A percentile compares a stretch with the other conserved stretches of the same genome.
These are phyloP conservation scores for Umbelopsis sp. DNA, from an alignment of 192 early-diverging fungal species.

Conservation along the genomic window DNA sequence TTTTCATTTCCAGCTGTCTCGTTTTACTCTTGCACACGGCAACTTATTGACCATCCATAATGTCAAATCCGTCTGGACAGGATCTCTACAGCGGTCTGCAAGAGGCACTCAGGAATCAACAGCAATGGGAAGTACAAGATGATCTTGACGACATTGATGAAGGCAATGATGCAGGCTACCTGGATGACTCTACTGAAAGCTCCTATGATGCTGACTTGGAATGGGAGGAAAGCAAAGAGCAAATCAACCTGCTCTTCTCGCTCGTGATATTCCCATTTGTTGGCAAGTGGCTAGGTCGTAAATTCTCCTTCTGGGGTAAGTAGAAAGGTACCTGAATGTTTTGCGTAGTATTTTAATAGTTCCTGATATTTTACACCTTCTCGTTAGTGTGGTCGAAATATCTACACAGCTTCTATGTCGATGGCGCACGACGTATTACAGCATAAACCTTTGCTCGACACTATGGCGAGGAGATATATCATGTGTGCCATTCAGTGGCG, in stretches of 20 bases:
- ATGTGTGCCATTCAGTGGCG: not conserved
- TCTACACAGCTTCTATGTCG: constrained; percentile 1
- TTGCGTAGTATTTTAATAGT: not conserved
- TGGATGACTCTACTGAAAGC: constrained; percentile 22
- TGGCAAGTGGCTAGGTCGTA: constrained; percentile 53
- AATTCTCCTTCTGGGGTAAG: constrained; percentile 54
- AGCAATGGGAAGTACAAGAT: not conserved
- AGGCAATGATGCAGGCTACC: constrained; percentile 17
- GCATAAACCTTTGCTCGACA: not conserved
- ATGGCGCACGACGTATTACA: constrained; percentile 6
- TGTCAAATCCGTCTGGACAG: not conserved
- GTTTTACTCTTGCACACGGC: not conserved
- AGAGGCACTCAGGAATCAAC: constrained; percentile 2
- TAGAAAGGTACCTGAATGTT: not conserved
- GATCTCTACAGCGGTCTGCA: constrained; percentile 9
- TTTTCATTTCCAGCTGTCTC: not conserved
- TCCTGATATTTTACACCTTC: not conserved
- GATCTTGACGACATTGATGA: constrained; percentile 24
- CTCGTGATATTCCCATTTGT: constrained; percentile 55
- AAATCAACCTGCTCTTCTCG: constrained; percentile 46
- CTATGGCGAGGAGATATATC: not conserved
- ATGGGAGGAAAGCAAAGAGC: constrained; percentile 58
- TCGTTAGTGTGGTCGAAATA: constrained; percentile 11
- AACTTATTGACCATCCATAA: not conserved
- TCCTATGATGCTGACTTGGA: constrained; percentile 49